Percentiles rank a stretch among this genome's conserved stretches.
phyloP scores from a whole-genome alignment of 306 rosid species.

The Fragaria nilgerrensis region DNA sequence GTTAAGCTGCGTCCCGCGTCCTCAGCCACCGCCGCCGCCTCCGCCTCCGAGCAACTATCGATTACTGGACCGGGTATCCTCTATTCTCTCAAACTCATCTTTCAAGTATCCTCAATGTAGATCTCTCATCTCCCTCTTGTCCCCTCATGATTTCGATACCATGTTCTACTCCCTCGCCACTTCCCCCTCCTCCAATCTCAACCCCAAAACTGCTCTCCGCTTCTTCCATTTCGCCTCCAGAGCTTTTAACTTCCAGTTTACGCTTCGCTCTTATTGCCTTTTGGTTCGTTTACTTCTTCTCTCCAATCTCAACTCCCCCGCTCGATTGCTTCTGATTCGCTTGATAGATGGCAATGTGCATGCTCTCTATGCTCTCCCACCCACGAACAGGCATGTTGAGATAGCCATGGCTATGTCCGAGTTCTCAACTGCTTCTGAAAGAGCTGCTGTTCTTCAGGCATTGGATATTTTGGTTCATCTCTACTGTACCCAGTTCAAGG shows the following conservation, averaged over 20 bases:
- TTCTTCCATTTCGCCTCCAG: background rate
- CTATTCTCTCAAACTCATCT: background rate
- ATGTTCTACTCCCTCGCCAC: background rate
- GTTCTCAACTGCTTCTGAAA: background rate
- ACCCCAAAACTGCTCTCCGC: background rate
- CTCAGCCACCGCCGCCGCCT: background rate
- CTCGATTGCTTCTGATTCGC: background rate
- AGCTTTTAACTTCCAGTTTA: background rate
- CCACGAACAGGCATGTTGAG: background rate
- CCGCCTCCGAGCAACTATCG: background rate
- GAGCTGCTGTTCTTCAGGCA: background rate
- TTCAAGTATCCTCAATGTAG: conserved; percentile 1
- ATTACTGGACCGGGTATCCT: background rate
- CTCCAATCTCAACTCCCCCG: background rate
- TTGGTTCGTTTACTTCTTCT: background rate
- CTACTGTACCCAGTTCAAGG: background rate
- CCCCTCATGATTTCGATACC: background rate
- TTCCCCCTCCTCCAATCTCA: background rate
- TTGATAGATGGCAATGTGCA: background rate
- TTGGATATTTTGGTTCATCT: conserved; percentile 5
- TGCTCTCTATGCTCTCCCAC: background rate
- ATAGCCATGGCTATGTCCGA: background rate
- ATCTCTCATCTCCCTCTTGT: conserved; percentile 1
- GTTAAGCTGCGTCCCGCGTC: background rate
- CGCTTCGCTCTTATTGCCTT: background rate